phyloP scores from a whole-genome alignment of 2,329 filamentous ascomycete species.

The Exophiala oligosperma region DNA sequence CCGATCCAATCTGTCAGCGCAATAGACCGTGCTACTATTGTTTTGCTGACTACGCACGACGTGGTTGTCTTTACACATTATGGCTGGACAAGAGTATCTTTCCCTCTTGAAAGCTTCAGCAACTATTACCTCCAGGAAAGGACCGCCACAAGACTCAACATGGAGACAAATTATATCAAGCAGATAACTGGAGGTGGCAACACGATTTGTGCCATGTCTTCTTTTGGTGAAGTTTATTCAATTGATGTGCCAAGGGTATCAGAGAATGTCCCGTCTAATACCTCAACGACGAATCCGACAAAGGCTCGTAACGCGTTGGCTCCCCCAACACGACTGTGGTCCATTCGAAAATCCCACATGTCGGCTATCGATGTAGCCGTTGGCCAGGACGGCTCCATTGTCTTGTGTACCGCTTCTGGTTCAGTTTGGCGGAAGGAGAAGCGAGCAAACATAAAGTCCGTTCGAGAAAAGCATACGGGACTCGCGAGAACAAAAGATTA shows the following conservation, averaged over 20 bases:
- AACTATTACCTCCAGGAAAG: constrained; percentile 66
- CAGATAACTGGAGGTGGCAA: constrained; percentile 84
- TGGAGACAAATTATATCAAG: constrained; percentile 65
- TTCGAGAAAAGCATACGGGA: constrained; percentile 36
- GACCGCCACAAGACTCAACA: constrained; percentile 66
- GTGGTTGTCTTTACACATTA: constrained; percentile 96
- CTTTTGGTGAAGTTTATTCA: constrained; percentile 83
- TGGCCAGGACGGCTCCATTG: constrained; percentile 90
- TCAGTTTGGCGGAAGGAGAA: constrained; percentile 90
- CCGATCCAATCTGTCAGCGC: constrained; percentile 77
- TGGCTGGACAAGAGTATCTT: constrained; percentile 86
- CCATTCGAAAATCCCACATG: constrained; percentile 77
- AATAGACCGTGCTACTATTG: constrained; percentile 85
- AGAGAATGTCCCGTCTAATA: constrained; percentile 59
- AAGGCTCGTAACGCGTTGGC: constrained; percentile 86
- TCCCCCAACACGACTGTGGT: constrained; percentile 80
- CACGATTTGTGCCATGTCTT: constrained; percentile 85
- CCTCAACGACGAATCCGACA: constrained; percentile 87
- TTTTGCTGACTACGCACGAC: constrained; percentile 80
- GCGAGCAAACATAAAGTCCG: constrained; percentile 71
- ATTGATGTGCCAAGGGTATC: constrained; percentile 70
- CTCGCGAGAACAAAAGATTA: constrained; percentile 78
- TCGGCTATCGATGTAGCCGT: constrained; percentile 84
- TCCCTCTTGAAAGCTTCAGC: constrained; percentile 72
- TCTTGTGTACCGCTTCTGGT: constrained; percentile 87